Base-by-base conservation (phyloP, 345 rosid genomes). In the Pelargonium nanum region DNA sequence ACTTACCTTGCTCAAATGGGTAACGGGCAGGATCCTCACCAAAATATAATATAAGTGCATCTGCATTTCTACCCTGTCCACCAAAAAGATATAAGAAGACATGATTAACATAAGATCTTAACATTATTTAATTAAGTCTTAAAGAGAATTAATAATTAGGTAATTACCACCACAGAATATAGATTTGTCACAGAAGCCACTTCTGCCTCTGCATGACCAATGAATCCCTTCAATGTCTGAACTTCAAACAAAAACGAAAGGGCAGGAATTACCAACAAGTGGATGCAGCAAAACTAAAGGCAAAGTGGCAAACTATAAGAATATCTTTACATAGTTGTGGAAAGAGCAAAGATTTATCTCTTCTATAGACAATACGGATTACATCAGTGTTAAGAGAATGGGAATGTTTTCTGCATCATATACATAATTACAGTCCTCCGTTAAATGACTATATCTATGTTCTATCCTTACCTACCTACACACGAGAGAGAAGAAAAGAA, bases 1-100 rank as follows among this genome's bases (percentile, higher is more conserved):
- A 40, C 70, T 58, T 79, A 86, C 99, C 99, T 90, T 94, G 99
- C 75, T 94, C 99, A 81, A 94, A 94, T 1, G 95, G 99, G 70
- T 84, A 94, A 21, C 90, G 87, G 23, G 85, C 88, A 13, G 99
- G 99, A 81, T 94, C 99, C 84, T 94, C 99, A 6, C 93, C 91
- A 68, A 94, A 94, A 63, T 94, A 94, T 59, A 81, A 73, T 19
- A 87, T 96, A 73, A 94, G 97, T 64, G 91, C 93, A 85, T 94
- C 96, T 52, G 99, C 99, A 77, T 88, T 90, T 71, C 89, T 84
- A 66, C 97, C 99, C 99, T 94, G 88, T 69, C 64, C 74, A 76
- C 62, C 63, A 56, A 53, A 62, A 25, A 24, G 64, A 55, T 24
- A 21, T 40, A 50, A 60, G 51, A 53, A 52, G 57, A 40, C 55